Conservation (phyloP, 306 rosid species). For the Cucumis sativus region Cucumber_9930_V3 NC_026657.2:12645501-12646000, state of each 20-base stretch:
- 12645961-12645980: neutral
- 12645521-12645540: neutral
- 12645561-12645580: neutral
- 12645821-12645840: too few species aligned
- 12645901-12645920: neutral
- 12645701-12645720: too few species aligned
- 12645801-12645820: too few species aligned
- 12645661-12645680: neutral
- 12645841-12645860: too few species aligned
- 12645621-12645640: neutral
- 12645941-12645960: neutral
- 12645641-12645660: neutral
- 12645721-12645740: too few species aligned
- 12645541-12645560: neutral
- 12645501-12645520: neutral
- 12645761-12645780: too few species aligned
- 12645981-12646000: neutral
- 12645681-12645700: neutral
- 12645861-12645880: neutral
- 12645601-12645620: neutral
- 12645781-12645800: too few species aligned
- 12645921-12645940: neutral
- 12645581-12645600: neutral
- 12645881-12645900: too few species aligned
- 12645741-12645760: too few species aligned